phyloP scores from a whole-genome alignment of 768 basidiomycete genomes.

The Collybia sordida region DNA sequence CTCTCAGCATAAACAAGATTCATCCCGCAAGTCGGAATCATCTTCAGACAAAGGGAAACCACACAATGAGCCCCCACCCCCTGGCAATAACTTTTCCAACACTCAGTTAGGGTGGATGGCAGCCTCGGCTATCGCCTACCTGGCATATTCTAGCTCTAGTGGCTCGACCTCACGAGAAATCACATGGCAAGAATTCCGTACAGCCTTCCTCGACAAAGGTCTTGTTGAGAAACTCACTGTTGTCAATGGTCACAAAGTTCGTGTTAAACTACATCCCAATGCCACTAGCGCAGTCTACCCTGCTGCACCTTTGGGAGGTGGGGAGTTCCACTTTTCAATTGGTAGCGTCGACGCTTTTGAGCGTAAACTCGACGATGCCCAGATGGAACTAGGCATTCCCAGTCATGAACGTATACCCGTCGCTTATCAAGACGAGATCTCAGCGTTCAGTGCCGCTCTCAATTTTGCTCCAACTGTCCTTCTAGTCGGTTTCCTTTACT shows the following conservation, averaged over 20 bases:
- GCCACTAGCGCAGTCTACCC: constrained; percentile 81
- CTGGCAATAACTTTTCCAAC: constrained; percentile 60
- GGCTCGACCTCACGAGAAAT: constrained; percentile 77
- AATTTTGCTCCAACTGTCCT: constrained; percentile 95
- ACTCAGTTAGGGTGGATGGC: constrained; percentile 51
- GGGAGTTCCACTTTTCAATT: constrained; percentile 93
- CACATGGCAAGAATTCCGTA: constrained; percentile 99
- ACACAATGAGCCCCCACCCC: constrained; percentile 45
- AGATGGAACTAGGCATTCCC: constrained; percentile 89
- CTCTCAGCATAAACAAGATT: constrained; percentile 35
- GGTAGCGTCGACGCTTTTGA: constrained; percentile 97
- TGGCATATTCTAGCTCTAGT: constrained; percentile 62
- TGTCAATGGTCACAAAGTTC: constrained; percentile 86
- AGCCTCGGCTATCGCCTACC: constrained; percentile 57
- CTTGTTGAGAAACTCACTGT: constrained; percentile 93
- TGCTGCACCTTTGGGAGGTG: constrained; percentile 43
- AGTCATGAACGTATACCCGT: constrained; percentile 94
- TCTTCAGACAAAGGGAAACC: constrained; percentile 37
- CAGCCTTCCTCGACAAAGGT: constrained; percentile 94
- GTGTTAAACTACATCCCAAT: constrained; percentile 91
- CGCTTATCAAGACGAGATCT: constrained; percentile 94
- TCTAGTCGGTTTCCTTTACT: constrained; percentile 87
- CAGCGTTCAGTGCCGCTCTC: constrained; percentile 74
- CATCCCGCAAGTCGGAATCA: constrained; percentile 29
- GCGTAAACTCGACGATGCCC: constrained; percentile 91